Evolutionary conservation across 1,139 yeast species (phyloP).

Genomic region (Entelexis paramagnoliae): DNA sequence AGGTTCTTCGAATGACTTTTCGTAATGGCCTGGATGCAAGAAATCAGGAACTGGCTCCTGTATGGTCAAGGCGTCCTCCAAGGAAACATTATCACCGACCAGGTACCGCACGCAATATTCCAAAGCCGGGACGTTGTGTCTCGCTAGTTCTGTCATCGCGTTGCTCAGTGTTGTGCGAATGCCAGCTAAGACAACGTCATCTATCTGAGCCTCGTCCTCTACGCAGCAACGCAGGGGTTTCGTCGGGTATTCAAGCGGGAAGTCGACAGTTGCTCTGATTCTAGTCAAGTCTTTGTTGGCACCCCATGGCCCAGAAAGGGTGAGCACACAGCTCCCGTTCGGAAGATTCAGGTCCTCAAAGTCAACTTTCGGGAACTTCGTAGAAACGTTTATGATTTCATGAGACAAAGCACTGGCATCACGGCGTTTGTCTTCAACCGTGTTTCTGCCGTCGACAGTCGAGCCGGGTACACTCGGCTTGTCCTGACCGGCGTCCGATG

Average conservation of each 20-base stretch:
- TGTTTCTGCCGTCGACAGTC: no score
- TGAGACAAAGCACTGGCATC: slow-evolving; percentile 50
- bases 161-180: slow-evolving; percentile 37
- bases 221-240: slow-evolving; percentile 50
- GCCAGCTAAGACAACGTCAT: slow-evolving; percentile 34
- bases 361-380: slow-evolving; percentile 73
- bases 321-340: slow-evolving; percentile 65
- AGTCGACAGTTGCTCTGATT: slow-evolving; percentile 53
- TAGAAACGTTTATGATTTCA: slow-evolving; percentile 82
- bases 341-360: slow-evolving; percentile 84
- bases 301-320: slow-evolving; percentile 70
- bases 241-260: slow-evolving; percentile 67
- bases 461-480: background rate
- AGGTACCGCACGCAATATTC: slow-evolving; percentile 71
- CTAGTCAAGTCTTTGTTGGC: slow-evolving; percentile 44
- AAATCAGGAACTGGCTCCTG: slow-evolving; percentile 8
- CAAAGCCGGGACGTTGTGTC: slow-evolving; percentile 54
- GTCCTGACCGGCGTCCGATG: background rate
- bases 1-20: background rate
- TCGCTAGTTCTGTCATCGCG: slow-evolving; percentile 50
- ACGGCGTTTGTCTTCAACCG: background rate
- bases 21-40: slow-evolving; percentile 4
- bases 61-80: slow-evolving; percentile 31
- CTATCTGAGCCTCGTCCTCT: slow-evolving; percentile 36
- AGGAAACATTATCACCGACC: slow-evolving; percentile 67